Base-by-base conservation (phyloP, 2,329 filamentous ascomycete genomes). In the Aspergillus ibericus region DNA sequence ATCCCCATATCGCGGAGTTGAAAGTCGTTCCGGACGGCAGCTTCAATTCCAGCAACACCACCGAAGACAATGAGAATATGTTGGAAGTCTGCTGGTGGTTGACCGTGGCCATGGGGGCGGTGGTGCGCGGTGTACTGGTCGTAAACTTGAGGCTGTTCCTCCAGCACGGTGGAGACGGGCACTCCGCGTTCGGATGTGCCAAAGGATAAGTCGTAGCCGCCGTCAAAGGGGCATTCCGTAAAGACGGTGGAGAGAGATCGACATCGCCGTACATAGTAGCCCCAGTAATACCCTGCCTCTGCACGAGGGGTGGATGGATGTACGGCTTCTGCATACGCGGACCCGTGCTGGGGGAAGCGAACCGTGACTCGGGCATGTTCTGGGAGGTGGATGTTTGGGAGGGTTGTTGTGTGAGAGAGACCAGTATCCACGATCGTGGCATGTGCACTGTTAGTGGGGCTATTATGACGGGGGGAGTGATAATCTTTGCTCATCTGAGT, bases 201-300 rank as follows among this genome's bases (percentile, higher is more conserved):
- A 18, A 42, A 42, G 38, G 38, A 42, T 1, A 42, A 13, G 9
- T 42, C 38, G 13, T 42, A 42, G 38, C 38, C 38, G 20, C 38
- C 38, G 18, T 42, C 38, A 42, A 20, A 22, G 3, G 18, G 18
- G 20, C 38, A 22, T 13, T 42, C 38, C 0, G 38, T 92, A 68
- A 93, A 92, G 7, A 96, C 85, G 5, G 83, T 79, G 5, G 89
- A 89, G 5, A 96, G 81, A 2, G 85, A 88, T 4, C 75, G 68
- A 35, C 87, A 87, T 61, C 82, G 85, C 25, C 92, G 85, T 3
- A 92, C 85, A 8, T 79, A 82, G 73, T 89, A 96, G 47, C 92
- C 92, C 91, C 92, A 96, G 77, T 93, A 96, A 75, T 92, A 95
- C 0, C 92, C 92, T 1, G 81, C 85, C 63, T 92, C 86, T 53